Percentiles rank a stretch among this genome's conserved stretches.
Evolutionary conservation across 208 protist species (phyloP).

Genomic region (Wallacemonas rigidus): DNA sequence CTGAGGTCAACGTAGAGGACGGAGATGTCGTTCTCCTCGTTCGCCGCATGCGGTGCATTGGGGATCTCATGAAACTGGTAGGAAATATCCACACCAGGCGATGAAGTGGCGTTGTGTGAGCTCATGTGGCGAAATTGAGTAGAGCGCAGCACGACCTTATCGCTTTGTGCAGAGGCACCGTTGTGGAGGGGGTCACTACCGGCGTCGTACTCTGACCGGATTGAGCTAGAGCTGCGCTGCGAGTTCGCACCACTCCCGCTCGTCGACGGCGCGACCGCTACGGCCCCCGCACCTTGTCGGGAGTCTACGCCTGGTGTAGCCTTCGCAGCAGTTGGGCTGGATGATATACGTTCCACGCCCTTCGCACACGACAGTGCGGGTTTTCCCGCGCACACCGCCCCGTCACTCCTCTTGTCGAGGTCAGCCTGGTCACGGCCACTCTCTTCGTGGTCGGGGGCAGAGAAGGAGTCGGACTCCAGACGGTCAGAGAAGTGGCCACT

Average conservation of each 20-base stretch:
- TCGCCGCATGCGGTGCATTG: background rate
- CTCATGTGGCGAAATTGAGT: constrained; percentile 13
- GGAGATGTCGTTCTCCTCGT: background rate
- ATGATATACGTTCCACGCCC: too few relatives aligned
- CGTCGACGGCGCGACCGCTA: too few relatives aligned
- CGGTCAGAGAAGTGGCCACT: background rate
- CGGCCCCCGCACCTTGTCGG: too few relatives aligned
- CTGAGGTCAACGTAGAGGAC: constrained; percentile 2
- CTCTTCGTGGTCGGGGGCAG: background rate
- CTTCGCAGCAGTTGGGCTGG: too few relatives aligned
- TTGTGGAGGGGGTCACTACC: background rate
- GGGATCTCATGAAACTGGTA: constrained; percentile 11
- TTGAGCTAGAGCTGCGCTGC: background rate
- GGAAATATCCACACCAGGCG: background rate
- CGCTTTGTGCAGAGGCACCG: background rate
- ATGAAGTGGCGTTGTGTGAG: background rate
- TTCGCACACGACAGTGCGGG: too few relatives aligned
- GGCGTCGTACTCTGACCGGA: background rate
- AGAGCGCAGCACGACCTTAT: background rate
- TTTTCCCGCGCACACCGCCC: background rate
- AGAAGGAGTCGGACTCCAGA: background rate
- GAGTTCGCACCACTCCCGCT: too few relatives aligned
- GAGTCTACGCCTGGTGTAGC: too few relatives aligned
- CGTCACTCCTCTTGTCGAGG: background rate
- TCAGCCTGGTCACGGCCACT: too few relatives aligned